Conservation (phyloP, 2,329 filamentous ascomycete genomes). For the Tolypocladium sp. region DNA sequence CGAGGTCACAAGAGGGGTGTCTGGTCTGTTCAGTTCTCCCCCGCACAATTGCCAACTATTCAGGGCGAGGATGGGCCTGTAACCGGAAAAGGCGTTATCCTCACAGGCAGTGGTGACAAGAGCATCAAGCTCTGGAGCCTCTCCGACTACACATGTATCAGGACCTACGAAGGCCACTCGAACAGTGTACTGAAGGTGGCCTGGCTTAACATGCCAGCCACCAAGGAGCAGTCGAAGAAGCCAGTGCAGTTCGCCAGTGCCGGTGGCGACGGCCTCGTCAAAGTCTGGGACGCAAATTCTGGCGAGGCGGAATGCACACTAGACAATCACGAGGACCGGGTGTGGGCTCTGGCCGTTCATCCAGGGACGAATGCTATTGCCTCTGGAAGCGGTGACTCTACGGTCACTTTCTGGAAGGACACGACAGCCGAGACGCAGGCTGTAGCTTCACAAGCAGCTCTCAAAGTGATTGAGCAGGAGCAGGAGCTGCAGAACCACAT, state of each 20-base stretch:
- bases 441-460: conserved; percentile 62
- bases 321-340: conserved; percentile 93
- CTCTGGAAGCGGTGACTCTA: conserved; percentile 86
- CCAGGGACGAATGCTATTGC: conserved; percentile 63
- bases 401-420: conserved; percentile 92
- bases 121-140: conserved; percentile 94
- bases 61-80: conserved; percentile 63
- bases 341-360: conserved; percentile 80
- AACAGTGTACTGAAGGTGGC: conserved; percentile 91
- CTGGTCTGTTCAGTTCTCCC: conserved; percentile 90
- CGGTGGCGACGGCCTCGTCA: conserved; percentile 88
- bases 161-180: conserved; percentile 93
- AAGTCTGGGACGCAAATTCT: conserved; percentile 84
- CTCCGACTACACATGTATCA: conserved; percentile 81
- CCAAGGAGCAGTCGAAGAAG: conserved; percentile 44
- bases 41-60: conserved; percentile 63
- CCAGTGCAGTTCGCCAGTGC: conserved; percentile 72
- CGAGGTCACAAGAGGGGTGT: conserved; percentile 90
- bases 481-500: conserved; percentile 93
- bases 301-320: conserved; percentile 83
- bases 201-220: conserved; percentile 59
- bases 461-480: conserved; percentile 82
- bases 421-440: conserved; percentile 74
- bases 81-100: conserved; percentile 69
- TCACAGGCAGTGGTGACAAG: conserved; percentile 93